Evolutionary conservation across 1,139 yeast genomes (phyloP).

Genomic region (Geotrichum bryndzae): DNA sequence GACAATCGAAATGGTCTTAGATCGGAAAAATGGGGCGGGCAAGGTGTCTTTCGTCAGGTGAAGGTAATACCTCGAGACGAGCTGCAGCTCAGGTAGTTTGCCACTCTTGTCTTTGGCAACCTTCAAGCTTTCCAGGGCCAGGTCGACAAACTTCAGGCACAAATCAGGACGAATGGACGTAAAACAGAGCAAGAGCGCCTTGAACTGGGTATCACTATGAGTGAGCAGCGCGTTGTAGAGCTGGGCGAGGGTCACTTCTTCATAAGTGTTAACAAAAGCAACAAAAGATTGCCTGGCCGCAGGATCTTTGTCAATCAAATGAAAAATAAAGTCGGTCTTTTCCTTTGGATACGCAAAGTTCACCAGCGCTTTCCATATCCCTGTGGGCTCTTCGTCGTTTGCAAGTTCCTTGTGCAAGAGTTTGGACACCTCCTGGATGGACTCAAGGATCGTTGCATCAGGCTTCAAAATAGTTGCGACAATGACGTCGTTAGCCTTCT

Average conservation of each 20-base stretch:
- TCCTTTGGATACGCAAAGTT: not conserved
- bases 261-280: not conserved
- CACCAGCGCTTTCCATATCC: constrained; percentile 4
- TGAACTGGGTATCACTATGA: constrained; percentile 5
- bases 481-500: not conserved
- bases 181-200: constrained; percentile 5
- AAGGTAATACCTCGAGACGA: constrained; percentile 12
- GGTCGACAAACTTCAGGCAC: constrained; percentile 3
- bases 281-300: constrained; percentile 1
- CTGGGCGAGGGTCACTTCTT: not conserved
- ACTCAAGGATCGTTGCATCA: not conserved
- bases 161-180: not conserved
- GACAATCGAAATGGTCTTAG: constrained; percentile 14
- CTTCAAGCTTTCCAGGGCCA: constrained; percentile 9
- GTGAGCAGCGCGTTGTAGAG: constrained; percentile 1
- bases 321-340: not conserved
- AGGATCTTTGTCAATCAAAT: constrained; percentile 3
- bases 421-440: not conserved
- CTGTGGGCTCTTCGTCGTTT: not conserved
- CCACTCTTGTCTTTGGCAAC: not conserved
- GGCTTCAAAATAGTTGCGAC: not conserved
- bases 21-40: constrained; percentile 1
- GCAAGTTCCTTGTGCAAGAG: not conserved
- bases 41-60: constrained; percentile 10
- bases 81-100: constrained; percentile 10